Conservation (phyloP, 2,329 filamentous ascomycete species). For the Calonectria fujianensis region DNA sequence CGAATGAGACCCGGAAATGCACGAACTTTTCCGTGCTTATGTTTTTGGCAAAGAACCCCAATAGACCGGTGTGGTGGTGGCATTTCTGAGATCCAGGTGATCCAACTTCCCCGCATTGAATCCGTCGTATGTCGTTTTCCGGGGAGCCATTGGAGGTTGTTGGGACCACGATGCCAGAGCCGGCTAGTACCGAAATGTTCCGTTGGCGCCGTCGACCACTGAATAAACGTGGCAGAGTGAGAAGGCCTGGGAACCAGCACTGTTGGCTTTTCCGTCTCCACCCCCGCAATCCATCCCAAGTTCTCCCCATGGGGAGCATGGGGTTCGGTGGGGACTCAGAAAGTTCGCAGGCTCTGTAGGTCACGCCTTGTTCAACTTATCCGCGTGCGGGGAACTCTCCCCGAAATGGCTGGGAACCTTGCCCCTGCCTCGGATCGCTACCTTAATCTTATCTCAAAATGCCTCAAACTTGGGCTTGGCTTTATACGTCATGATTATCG, state of each 20-base stretch:
- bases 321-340: constrained; percentile 5
- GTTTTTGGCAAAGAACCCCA: not conserved
- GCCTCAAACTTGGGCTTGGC: not conserved
- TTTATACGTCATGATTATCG: not conserved
- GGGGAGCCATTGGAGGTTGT: not conserved
- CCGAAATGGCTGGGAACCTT: not conserved
- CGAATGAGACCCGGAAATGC: not conserved
- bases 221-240: not conserved
- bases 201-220: not conserved
- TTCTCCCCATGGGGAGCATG: not conserved
- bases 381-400: constrained; percentile 2
- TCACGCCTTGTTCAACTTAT: constrained; percentile 5
- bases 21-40: not conserved
- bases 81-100: not conserved
- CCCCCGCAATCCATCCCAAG: constrained; percentile 5
- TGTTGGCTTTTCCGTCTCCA: constrained; percentile 18
- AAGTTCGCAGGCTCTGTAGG: constrained; percentile 8
- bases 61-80: not conserved
- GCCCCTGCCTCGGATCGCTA: not conserved
- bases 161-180: not conserved
- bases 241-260: not conserved
- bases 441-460: not conserved
- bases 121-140: constrained; percentile 20
- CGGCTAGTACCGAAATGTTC: not conserved
- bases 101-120: constrained; percentile 15